A percentile compares a stretch with the other conserved stretches of the same genome.
Evolutionary conservation across 192 early-diverging fungal species (phyloP).

Genomic region (Coemansia sp.): DNA sequence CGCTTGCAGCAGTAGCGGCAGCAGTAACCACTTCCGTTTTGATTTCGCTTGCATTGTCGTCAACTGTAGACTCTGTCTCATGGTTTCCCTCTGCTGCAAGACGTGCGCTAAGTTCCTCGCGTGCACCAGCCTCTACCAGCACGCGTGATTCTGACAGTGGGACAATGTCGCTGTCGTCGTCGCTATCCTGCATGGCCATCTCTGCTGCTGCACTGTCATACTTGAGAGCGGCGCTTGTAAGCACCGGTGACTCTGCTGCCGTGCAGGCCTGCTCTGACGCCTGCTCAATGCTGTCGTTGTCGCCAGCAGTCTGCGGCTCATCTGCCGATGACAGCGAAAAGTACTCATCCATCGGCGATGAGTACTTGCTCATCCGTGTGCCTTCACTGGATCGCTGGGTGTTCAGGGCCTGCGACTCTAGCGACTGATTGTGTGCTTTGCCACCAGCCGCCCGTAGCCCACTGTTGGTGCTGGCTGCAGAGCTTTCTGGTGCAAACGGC

Average conservation of each 20-base stretch:
- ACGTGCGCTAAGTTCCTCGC: constrained; percentile 6
- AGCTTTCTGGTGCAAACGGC: constrained; percentile 14
- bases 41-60: neutral
- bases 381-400: neutral
- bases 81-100: neutral
- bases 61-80: neutral
- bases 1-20: neutral
- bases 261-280: neutral
- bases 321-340: constrained; percentile 27
- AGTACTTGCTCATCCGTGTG: constrained; percentile 17
- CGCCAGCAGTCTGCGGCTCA: constrained; percentile 13
- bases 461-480: neutral
- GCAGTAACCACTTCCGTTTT: neutral
- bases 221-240: constrained; percentile 13
- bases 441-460: constrained; percentile 2
- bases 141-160: constrained; percentile 41
- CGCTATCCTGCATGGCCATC: constrained; percentile 10
- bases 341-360: constrained; percentile 47
- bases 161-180: constrained; percentile 48
- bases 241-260: constrained; percentile 26
- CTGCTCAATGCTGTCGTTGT: neutral
- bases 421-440: constrained; percentile 9
- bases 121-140: constrained; percentile 17
- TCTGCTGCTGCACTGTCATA: constrained; percentile 27
- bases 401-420: constrained; percentile 8